These are phyloP conservation scores for Euphorbia pulcherrima DNA, from an alignment of 345 rosid genomes.

Conservation along the genomic window DNA sequence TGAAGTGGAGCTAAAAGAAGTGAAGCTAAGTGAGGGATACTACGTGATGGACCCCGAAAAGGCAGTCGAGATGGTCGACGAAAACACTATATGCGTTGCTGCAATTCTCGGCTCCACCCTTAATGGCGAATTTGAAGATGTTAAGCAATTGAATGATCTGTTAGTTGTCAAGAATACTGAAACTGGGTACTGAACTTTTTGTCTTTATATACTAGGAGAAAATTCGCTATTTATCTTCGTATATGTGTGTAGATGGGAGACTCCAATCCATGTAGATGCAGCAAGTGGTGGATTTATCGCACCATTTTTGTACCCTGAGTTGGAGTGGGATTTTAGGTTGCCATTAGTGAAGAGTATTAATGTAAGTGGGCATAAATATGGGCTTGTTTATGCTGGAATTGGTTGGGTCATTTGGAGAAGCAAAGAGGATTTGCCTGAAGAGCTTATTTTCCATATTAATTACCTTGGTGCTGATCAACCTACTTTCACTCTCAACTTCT, in stretches of 20 bases:
- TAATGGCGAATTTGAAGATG: slow-evolving; percentile 32
- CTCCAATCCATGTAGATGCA: slow-evolving; percentile 33
- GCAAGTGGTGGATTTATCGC: slow-evolving; percentile 33
- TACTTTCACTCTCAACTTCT: slow-evolving; percentile 31
- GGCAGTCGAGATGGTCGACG: slow-evolving; percentile 30
- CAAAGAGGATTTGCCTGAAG: slow-evolving; percentile 33
- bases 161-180: slow-evolving; percentile 15
- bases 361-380: slow-evolving; percentile 32
- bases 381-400: slow-evolving; percentile 28
- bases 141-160: slow-evolving; percentile 23
- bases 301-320: slow-evolving; percentile 23
- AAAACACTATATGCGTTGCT: slow-evolving; percentile 28
- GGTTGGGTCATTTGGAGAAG: slow-evolving; percentile 31
- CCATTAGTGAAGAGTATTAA: slow-evolving; percentile 28
- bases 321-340: slow-evolving; percentile 31
- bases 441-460: slow-evolving; percentile 30
- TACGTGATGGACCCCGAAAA: slow-evolving; percentile 26
- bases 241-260: slow-evolving; percentile 21
- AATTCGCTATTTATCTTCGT: too few species aligned
- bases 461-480: slow-evolving; percentile 35
- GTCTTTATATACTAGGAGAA: too few species aligned
- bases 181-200: slow-evolving; percentile 17
- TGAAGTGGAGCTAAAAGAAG: slow-evolving; percentile 28
- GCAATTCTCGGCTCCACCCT: slow-evolving; percentile 31
- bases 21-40: slow-evolving; percentile 20